phyloP scores from a whole-genome alignment of 108 stramenopile species.

The Aurantiochytrium sp. region DNA sequence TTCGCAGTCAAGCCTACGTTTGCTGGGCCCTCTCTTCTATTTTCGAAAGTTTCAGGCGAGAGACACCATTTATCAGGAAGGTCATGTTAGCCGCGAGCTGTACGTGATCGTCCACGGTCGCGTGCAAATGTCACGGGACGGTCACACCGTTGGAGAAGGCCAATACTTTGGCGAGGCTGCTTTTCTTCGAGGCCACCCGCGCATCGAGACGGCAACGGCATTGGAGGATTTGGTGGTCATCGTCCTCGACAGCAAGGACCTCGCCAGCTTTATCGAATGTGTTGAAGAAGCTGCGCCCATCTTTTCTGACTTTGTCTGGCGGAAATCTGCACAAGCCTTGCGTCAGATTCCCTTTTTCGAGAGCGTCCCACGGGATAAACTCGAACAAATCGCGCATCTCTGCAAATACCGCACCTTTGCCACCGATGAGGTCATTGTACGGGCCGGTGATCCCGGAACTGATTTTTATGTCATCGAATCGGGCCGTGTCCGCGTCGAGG shows the following conservation, averaged over 20 bases:
- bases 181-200: neutral
- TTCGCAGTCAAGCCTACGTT: neutral
- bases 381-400: neutral
- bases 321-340: neutral
- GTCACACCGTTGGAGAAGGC: neutral
- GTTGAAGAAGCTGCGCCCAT: neutral
- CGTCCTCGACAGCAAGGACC: neutral
- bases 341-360: neutral
- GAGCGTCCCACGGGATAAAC: neutral
- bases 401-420: neutral
- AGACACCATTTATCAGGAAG: neutral
- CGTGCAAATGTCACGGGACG: neutral
- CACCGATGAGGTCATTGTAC: neutral
- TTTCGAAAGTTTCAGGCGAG: neutral
- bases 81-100: neutral
- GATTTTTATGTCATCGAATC: neutral
- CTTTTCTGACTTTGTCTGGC: neutral
- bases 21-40: neutral
- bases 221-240: neutral
- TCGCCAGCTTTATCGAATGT: neutral
- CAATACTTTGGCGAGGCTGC: neutral
- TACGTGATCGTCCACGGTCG: neutral
- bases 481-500: neutral
- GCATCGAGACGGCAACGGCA: neutral
- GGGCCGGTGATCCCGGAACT: neutral